Evolutionary conservation across 2,329 filamentous ascomycete species (phyloP).

Genomic region (Periconia sp.): DNA sequence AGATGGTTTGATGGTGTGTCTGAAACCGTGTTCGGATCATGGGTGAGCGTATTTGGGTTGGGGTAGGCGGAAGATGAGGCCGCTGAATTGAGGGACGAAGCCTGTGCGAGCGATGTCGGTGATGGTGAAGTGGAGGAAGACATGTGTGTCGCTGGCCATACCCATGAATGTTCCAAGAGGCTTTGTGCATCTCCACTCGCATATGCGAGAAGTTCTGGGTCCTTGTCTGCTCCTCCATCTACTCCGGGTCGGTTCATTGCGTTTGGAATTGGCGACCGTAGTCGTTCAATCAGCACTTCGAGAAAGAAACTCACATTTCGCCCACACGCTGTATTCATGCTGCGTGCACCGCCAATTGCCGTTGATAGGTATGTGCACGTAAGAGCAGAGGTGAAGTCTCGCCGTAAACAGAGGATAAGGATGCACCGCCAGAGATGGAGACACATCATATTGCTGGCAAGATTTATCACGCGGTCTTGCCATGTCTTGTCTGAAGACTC

Average conservation of each 20-base stretch:
- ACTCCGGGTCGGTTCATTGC: slow-evolving; percentile 62
- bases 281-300: slow-evolving; percentile 62
- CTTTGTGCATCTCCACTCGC: slow-evolving; percentile 85
- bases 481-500: slow-evolving; percentile 40
- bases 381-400: slow-evolving; percentile 71
- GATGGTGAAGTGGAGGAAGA: slow-evolving; percentile 14
- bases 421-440: slow-evolving; percentile 86
- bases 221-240: background rate
- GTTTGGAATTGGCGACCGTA: slow-evolving; percentile 53
- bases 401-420: slow-evolving; percentile 75
- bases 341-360: slow-evolving; percentile 69
- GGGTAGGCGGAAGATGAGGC: background rate
- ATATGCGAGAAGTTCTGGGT: slow-evolving; percentile 75
- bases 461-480: slow-evolving; percentile 62
- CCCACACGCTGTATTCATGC: slow-evolving; percentile 76
- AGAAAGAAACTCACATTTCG: slow-evolving; percentile 82
- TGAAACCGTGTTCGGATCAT: slow-evolving; percentile 17
- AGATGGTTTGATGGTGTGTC: slow-evolving; percentile 2
- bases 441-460: slow-evolving; percentile 74
- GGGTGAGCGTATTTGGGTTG: slow-evolving; percentile 1
- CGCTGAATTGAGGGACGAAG: too few relatives aligned
- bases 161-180: slow-evolving; percentile 75
- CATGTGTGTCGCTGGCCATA: slow-evolving; percentile 56
- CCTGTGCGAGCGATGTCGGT: slow-evolving; percentile 29
- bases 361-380: slow-evolving; percentile 72